These are phyloP conservation scores for Thelonectria blattea DNA, from an alignment of 2,329 filamentous ascomycete genomes.

Conservation along the genomic window DNA sequence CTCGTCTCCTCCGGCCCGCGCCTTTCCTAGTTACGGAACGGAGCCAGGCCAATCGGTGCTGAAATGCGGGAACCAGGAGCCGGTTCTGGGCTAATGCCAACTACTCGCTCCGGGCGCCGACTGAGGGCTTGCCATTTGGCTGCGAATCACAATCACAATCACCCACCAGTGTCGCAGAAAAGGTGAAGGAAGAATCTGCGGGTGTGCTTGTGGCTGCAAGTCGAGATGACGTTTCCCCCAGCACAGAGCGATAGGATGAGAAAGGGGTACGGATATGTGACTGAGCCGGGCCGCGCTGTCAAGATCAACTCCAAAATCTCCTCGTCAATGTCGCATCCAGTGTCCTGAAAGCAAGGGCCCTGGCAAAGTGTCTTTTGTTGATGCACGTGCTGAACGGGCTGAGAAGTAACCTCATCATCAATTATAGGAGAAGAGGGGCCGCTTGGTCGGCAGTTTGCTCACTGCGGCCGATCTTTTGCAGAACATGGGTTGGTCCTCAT, in stretches of 20 bases:
- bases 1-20: slow-evolving; percentile 25
- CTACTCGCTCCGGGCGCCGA: slow-evolving; percentile 21
- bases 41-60: slow-evolving; percentile 25
- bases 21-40: slow-evolving; percentile 22
- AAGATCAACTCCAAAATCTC: slow-evolving; percentile 11
- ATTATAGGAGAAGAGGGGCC: background rate
- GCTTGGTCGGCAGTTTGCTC: background rate
- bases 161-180: slow-evolving; percentile 22
- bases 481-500: background rate
- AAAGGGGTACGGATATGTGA: slow-evolving; percentile 10
- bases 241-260: slow-evolving; percentile 1
- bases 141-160: slow-evolving; percentile 23
- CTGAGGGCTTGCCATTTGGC: slow-evolving; percentile 15
- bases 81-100: slow-evolving; percentile 18
- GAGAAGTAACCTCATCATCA: background rate
- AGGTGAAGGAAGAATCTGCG: slow-evolving; percentile 5
- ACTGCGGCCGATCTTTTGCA: slow-evolving; percentile 5
- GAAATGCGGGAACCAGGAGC: slow-evolving; percentile 23
- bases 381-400: slow-evolving; percentile 12
- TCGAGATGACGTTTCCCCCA: slow-evolving; percentile 7
- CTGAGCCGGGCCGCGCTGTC: background rate
- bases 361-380: slow-evolving; percentile 15
- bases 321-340: slow-evolving; percentile 10
- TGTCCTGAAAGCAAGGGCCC: slow-evolving; percentile 3
- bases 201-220: slow-evolving; percentile 21